phyloP scores from a whole-genome alignment of 2,329 filamentous ascomycete species.

The Fusarium agapanthi region DNA sequence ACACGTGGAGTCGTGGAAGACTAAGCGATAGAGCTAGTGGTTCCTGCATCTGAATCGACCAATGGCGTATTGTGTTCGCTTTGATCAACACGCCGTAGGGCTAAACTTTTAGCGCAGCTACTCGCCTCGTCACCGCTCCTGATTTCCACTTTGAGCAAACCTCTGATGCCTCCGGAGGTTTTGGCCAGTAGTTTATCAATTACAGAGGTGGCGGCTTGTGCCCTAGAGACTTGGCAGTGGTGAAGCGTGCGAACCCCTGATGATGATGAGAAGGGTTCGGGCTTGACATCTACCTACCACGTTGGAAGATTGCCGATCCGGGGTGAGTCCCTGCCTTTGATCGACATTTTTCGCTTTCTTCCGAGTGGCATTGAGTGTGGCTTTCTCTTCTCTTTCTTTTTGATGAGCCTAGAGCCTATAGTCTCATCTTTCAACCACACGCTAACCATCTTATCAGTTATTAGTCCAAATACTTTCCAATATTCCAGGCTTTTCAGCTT shows the following conservation, averaged over 20 bases:
- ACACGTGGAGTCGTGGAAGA: conserved; percentile 9
- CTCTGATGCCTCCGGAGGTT: conserved; percentile 8
- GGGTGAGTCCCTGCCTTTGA: conserved; percentile 14
- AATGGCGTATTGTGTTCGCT: conserved; percentile 9
- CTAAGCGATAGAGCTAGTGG: conserved; percentile 22
- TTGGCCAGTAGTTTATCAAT: neutral
- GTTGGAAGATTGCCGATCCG: conserved; percentile 33
- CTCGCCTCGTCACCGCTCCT: neutral
- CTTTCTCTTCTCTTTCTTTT: neutral
- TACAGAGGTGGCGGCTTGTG: neutral
- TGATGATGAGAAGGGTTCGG: neutral
- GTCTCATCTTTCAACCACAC: neutral
- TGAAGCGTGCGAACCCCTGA: neutral
- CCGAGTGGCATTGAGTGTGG: conserved; percentile 10
- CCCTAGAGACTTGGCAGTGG: neutral
- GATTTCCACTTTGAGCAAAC: conserved; percentile 9
- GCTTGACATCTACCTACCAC: neutral
- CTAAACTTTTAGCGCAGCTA: conserved; percentile 10
- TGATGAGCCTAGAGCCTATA: neutral
- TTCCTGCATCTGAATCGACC: conserved; percentile 9
- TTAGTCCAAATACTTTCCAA: conserved; percentile 8
- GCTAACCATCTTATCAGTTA: neutral
- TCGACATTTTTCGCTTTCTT: conserved; percentile 26
- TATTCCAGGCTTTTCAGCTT: neutral
- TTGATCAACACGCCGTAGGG: conserved; percentile 14